phyloP scores from a whole-genome alignment of 1,139 yeast species.

The Geotrichum citri-aurantii region DNA sequence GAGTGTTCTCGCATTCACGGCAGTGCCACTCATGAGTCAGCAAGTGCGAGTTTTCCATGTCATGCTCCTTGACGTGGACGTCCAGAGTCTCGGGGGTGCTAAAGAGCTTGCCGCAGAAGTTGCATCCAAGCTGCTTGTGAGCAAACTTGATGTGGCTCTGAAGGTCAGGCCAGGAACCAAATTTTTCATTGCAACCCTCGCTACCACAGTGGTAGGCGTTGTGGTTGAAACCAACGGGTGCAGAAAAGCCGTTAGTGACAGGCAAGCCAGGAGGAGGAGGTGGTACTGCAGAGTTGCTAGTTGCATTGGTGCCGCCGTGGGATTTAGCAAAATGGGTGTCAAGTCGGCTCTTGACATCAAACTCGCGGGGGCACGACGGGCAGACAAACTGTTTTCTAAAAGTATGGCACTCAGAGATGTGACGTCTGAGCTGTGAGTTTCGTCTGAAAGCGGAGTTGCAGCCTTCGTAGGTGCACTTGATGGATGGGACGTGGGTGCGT shows the following conservation, averaged over 20 bases:
- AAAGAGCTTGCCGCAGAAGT: conserved; percentile 63
- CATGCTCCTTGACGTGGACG: conserved; percentile 12
- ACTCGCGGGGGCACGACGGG: conserved; percentile 34
- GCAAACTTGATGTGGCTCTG: conserved; percentile 65
- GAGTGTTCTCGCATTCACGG: conserved; percentile 36
- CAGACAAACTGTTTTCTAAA: conserved; percentile 31
- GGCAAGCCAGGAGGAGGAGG: conserved; percentile 4
- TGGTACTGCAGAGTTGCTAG: not conserved
- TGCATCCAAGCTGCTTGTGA: conserved; percentile 68
- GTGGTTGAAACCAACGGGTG: not conserved
- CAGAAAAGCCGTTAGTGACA: conserved; percentile 3
- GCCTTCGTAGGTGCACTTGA: conserved; percentile 52
- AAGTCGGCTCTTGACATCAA: conserved; percentile 32
- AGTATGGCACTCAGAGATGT: conserved; percentile 55
- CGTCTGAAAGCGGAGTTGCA: conserved; percentile 69
- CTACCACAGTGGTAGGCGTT: conserved; percentile 45
- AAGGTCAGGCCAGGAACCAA: conserved; percentile 71
- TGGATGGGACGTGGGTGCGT: conserved; percentile 68
- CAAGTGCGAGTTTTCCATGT: conserved; percentile 5
- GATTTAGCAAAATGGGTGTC: conserved; percentile 32
- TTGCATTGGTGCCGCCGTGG: conserved; percentile 25
- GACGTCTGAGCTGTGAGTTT: conserved; percentile 73
- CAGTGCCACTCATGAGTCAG: conserved; percentile 20
- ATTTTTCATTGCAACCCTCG: conserved; percentile 57
- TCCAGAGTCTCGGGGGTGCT: conserved; percentile 8